Base-by-base conservation (phyloP, 495 filamentous ascomycete species). In the Hypoxylon crocopeplum region DNA sequence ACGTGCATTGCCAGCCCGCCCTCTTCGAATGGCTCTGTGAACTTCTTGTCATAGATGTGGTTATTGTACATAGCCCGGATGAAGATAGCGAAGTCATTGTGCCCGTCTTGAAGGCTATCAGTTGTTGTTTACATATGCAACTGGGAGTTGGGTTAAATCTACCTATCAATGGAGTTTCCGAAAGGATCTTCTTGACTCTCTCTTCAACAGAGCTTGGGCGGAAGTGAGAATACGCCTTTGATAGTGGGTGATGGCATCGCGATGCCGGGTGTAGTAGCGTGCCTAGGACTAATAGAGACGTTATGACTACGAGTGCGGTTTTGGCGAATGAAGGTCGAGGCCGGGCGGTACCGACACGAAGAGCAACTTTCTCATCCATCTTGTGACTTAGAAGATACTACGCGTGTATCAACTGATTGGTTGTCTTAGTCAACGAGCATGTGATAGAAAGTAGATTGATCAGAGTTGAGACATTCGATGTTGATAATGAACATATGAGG, bases 21-120 rank as follows among this genome's bases (percentile, higher is more conserved):
- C 6, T 88, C 69, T 48, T 83, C 80, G 59, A 93, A 91, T 13
- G 80, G 79, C 4, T 82, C 72, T 7, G 82, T 88, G 73, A 97
- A 97, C 34, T 88, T 84, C 6, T 79, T 65, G 49, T 78, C 68
- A 69, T 96, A 89, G 69, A 98, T 93, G 49, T 87, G 84, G 69
- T 96, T 96, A 13, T 85, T 73, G 67, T 84, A 92, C 3, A 73
- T 12, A n/a, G 61, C 73, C 29, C 91, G 82, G 57, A 98, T 78
- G 16, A 87, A 59, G 57, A 92, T 87, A 8, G 92, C 84, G 16
- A 97, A 76, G 67, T 98, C 94, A 79, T 96, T 88, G 69, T 98
- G 94, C 2, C 93, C 93, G 73, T 98, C 93, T 95, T 54, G 8
- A 16, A 41, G n/a, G 13, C 7, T 60, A 47, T 25, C 62, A 58